Percentiles rank a stretch among this genome's conserved stretches.
phyloP scores from a whole-genome alignment of 2,329 filamentous ascomycete species.

The Trichoderma guizhouense region DNA sequence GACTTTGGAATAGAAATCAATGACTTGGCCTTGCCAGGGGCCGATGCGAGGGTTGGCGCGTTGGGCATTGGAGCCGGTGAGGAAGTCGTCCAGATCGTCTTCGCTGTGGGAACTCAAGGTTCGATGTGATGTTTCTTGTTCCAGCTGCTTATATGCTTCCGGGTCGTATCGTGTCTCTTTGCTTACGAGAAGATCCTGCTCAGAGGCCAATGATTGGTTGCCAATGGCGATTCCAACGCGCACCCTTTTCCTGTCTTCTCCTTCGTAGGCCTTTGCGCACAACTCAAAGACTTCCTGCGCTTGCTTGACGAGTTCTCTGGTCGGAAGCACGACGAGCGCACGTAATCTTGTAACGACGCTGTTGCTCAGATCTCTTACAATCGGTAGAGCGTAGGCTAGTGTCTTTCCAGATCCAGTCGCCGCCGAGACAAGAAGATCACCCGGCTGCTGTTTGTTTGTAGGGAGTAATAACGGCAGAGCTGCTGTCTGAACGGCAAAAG shows the following conservation, averaged over 20 bases:
- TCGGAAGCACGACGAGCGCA: constrained; percentile 84
- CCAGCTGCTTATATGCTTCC: constrained; percentile 41
- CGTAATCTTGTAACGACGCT: constrained; percentile 64
- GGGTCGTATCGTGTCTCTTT: constrained; percentile 61
- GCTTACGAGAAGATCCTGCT: constrained; percentile 50
- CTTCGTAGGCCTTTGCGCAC: constrained; percentile 62
- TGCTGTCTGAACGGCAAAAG: constrained; percentile 43
- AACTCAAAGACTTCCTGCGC: constrained; percentile 74
- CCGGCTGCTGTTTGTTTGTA: constrained; percentile 56
- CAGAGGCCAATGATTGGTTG: constrained; percentile 68
- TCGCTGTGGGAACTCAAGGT: constrained; percentile 19
- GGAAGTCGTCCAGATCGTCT: constrained; percentile 21
- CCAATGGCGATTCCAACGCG: constrained; percentile 81
- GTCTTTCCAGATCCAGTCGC: constrained; percentile 97
- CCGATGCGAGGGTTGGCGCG: constrained; percentile 33
- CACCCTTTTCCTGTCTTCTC: constrained; percentile 59
- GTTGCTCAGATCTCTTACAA: constrained; percentile 71
- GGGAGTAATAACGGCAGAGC: constrained; percentile 76
- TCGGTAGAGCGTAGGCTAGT: constrained; percentile 81
- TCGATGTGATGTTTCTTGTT: constrained; percentile 20
- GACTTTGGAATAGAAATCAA: constrained; percentile 65
- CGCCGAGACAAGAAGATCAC: constrained; percentile 86
- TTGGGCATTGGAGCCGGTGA: constrained; percentile 19
- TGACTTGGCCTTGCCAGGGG: constrained; percentile 50
- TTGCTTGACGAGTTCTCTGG: constrained; percentile 84